Percentiles rank a stretch among this genome's conserved stretches.
Conservation (phyloP, 2,329 filamentous ascomycete species). For the Stagonosporopsis rhizophila region DNA sequence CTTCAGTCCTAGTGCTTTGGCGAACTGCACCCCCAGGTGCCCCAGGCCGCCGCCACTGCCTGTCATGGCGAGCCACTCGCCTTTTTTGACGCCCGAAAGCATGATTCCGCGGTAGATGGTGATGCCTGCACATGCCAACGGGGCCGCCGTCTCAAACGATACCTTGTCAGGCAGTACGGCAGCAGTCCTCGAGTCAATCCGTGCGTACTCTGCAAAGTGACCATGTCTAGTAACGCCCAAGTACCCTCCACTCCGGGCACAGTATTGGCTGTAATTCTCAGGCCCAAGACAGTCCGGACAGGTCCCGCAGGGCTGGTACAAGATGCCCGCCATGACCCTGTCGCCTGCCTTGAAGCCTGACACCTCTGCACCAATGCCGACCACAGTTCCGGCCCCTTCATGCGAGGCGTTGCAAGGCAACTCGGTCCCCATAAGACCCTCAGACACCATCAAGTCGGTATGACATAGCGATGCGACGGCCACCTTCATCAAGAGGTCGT, state of each 20-base stretch:
- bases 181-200: conserved; percentile 29
- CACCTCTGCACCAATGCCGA: conserved; percentile 52
- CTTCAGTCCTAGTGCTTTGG: conserved; percentile 82
- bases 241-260: conserved; percentile 34
- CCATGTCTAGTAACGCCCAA: conserved; percentile 56
- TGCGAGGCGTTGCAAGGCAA: conserved; percentile 63
- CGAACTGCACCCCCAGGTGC: conserved; percentile 80
- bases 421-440: conserved; percentile 57
- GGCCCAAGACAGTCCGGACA: conserved; percentile 62
- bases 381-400: conserved; percentile 35
- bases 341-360: conserved; percentile 58
- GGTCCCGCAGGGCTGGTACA: conserved; percentile 59
- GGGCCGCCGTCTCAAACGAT: conserved; percentile 32
- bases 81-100: conserved; percentile 73
- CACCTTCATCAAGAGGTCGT: conserved; percentile 66
- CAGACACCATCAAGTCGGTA: conserved; percentile 64
- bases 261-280: conserved; percentile 62
- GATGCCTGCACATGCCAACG: conserved; percentile 49
- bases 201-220: conserved; percentile 29
- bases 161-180: conserved; percentile 30
- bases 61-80: conserved; percentile 79
- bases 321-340: conserved; percentile 64
- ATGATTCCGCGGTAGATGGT: conserved; percentile 79
- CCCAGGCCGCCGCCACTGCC: conserved; percentile 83
- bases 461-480: conserved; percentile 68